Percentiles rank a stretch among this genome's conserved stretches.
phyloP scores from a whole-genome alignment of 140 eudicot genomes.

The Flaveria floridana region DNA sequence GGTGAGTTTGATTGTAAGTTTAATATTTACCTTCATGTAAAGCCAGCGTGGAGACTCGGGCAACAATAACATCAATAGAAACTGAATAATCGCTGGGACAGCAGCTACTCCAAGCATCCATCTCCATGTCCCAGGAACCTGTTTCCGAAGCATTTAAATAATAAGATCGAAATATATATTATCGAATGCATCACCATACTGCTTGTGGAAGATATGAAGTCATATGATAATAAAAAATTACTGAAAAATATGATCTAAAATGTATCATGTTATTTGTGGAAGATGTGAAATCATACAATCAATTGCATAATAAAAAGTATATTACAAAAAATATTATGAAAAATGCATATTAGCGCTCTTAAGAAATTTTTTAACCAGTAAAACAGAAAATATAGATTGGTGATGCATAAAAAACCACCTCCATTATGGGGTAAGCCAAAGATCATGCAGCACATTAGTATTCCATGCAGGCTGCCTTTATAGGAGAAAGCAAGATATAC shows the following conservation, averaged over 20 bases:
- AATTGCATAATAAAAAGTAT: not conserved
- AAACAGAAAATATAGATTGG: constrained; percentile 6
- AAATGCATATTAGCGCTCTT: not conserved
- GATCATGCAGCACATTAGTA: constrained; percentile 21
- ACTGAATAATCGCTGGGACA: constrained; percentile 84
- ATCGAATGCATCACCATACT: not conserved
- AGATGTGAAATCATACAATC: not conserved
- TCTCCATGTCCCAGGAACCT: constrained; percentile 99
- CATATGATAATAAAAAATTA: constrained; percentile 7
- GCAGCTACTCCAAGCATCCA: constrained; percentile 98
- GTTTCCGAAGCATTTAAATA: constrained; percentile 9
- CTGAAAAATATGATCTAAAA: not conserved
- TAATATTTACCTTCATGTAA: constrained; percentile 66
- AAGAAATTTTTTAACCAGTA: not conserved
- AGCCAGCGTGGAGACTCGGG: constrained; percentile 99
- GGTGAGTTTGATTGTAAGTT: not conserved
- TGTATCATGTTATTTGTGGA: not conserved
- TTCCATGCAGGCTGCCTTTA: constrained; percentile 34
- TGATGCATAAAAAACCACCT: constrained; percentile 33
- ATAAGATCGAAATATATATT: constrained; percentile 6
- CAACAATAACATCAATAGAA: constrained; percentile 63
- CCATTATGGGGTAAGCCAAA: constrained; percentile 25
- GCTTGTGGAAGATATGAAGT: constrained; percentile 8
- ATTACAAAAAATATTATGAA: not conserved
- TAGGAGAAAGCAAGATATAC: constrained; percentile 21